phyloP scores from a whole-genome alignment of 257 asterid species.

The Penstemon newberryi region DNA sequence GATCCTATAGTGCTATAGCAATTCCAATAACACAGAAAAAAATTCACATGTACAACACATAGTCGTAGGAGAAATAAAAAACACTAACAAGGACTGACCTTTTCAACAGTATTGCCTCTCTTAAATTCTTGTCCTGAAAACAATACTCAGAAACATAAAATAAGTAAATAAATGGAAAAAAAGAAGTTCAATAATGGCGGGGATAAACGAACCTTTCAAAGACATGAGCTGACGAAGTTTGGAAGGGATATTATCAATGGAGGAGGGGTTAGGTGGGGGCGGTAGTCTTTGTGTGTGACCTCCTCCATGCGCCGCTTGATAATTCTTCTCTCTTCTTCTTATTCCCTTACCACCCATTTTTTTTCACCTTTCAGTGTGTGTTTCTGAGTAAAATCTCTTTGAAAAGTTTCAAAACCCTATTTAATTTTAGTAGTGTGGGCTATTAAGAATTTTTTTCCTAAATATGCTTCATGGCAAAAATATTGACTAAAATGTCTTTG shows the following conservation, averaged over 20 bases:
- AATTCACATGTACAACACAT: too few species aligned
- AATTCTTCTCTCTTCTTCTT: constrained; percentile 81
- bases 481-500: too few species aligned
- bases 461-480: too few species aligned
- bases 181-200: not conserved
- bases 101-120: constrained; percentile 31
- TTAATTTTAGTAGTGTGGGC: too few species aligned
- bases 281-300: constrained; percentile 59
- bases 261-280: constrained; percentile 72
- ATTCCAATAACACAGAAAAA: too few species aligned
- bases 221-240: constrained; percentile 77
- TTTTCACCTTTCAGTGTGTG: not conserved
- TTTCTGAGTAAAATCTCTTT: too few species aligned
- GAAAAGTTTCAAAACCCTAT: too few species aligned
- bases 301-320: constrained; percentile 76
- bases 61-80: not conserved
- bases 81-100: constrained; percentile 33
- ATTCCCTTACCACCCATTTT: constrained; percentile 82
- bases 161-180: not conserved
- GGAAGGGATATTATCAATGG: constrained; percentile 70
- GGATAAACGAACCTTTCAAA: constrained; percentile 37
- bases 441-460: too few species aligned
- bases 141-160: not conserved
- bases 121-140: constrained; percentile 33
- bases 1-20: too few species aligned